A percentile compares a stretch with the other conserved stretches of the same genome.
Evolutionary conservation across 306 rosid genomes (phyloP).

Genomic region (Begonia masoniana): DNA sequence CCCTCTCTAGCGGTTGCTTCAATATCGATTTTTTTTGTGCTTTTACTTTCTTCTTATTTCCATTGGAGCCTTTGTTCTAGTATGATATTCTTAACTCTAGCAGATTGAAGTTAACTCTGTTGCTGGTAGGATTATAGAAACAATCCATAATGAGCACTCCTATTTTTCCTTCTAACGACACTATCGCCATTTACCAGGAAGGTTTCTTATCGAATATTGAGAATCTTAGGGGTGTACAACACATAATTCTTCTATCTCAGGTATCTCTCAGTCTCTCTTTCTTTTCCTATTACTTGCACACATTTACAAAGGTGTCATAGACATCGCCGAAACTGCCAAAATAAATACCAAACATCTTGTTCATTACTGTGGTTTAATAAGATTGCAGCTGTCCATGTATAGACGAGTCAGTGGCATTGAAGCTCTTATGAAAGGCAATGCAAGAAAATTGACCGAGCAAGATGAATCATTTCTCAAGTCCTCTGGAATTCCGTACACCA

Average conservation of each 20-base stretch:
- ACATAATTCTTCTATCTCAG: conserved; percentile 77
- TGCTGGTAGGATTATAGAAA: too few species aligned
- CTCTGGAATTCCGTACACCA: conserved; percentile 72
- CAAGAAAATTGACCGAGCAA: conserved; percentile 63
- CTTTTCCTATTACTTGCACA: too few species aligned
- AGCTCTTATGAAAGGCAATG: conserved; percentile 61
- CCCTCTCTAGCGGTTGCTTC: too few species aligned
- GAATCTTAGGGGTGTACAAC: conserved; percentile 61
- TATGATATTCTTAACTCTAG: too few species aligned
- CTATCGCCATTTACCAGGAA: conserved; percentile 31
- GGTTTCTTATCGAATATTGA: conserved; percentile 63
- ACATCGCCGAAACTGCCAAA: background rate
- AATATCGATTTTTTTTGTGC: too few species aligned
- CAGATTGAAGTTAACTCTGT: too few species aligned
- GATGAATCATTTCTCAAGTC: conserved; percentile 46
- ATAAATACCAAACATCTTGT: conserved; percentile 2
- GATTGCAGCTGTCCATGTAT: conserved; percentile 83
- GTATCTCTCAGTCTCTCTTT: conserved; percentile 22
- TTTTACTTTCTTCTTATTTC: too few species aligned
- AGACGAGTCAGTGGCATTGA: conserved; percentile 62
- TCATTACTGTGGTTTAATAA: conserved; percentile 37
- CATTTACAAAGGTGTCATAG: background rate
- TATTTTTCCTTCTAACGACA: background rate
- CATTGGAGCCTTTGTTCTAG: too few species aligned
- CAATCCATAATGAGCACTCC: background rate